Evolutionary conservation across 2,329 filamentous ascomycete species (phyloP).

Genomic region (Chaetomiaceae sp.): DNA sequence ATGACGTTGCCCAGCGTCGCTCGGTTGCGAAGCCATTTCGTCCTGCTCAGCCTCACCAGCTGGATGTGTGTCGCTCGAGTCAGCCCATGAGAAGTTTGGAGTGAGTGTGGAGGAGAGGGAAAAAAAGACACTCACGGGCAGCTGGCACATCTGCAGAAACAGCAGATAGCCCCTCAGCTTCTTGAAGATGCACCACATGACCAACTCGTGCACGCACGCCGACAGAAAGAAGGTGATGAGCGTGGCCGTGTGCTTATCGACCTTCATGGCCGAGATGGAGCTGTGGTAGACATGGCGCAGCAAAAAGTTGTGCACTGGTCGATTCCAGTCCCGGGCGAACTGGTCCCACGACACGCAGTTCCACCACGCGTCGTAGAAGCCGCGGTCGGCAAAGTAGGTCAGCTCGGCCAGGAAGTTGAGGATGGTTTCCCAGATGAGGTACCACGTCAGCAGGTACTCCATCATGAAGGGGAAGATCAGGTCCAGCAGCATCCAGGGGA

Average conservation of each 20-base stretch:
- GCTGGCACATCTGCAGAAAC: conserved; percentile 66
- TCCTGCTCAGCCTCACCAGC: conserved; percentile 63
- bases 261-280: conserved; percentile 66
- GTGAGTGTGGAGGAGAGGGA: too few relatives aligned
- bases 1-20: conserved; percentile 65
- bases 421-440: conserved; percentile 73
- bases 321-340: conserved; percentile 76
- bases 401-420: conserved; percentile 73
- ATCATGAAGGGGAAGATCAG: conserved; percentile 75
- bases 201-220: conserved; percentile 66
- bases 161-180: conserved; percentile 71
- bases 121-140: conserved; percentile 47
- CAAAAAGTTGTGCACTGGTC: conserved; percentile 72
- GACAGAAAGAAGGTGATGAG: conserved; percentile 71
- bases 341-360: conserved; percentile 66
- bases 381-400: conserved; percentile 71
- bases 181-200: conserved; percentile 78
- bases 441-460: conserved; percentile 73
- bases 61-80: too few relatives aligned
- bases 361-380: conserved; percentile 65
- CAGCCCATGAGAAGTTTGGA: too few relatives aligned
- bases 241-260: conserved; percentile 66
- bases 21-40: conserved; percentile 57
- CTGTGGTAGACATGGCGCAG: conserved; percentile 75
- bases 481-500: conserved; percentile 71